These are phyloP conservation scores for Botrytis squamosa DNA, from an alignment of 2,329 filamentous ascomycete species.

Conservation along the genomic window DNA sequence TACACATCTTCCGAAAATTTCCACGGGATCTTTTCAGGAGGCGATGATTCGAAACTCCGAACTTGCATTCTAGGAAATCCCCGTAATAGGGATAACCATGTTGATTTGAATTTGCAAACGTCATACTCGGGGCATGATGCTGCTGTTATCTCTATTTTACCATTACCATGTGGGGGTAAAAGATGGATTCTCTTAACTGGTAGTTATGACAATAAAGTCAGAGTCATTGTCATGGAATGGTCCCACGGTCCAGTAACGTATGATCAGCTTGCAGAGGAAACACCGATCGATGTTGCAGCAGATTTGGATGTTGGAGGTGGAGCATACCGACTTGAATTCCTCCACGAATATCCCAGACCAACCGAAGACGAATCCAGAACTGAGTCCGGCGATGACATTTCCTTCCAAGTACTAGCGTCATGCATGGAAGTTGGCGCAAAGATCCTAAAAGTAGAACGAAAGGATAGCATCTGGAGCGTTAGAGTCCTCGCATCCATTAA, in stretches of 20 bases:
- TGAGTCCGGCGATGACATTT: conserved; percentile 25
- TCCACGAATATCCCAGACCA: conserved; percentile 40
- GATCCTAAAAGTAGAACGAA: conserved; percentile 52
- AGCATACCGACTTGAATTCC: conserved; percentile 81
- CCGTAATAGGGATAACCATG: not conserved
- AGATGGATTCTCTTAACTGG: conserved; percentile 71
- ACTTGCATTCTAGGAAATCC: conserved; percentile 13
- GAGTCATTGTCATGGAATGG: conserved; percentile 56
- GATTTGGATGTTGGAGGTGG: conserved; percentile 65
- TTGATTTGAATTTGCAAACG: conserved; percentile 10
- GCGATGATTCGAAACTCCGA: conserved; percentile 58
- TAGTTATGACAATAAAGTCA: conserved; percentile 84
- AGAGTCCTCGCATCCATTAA: conserved; percentile 46
- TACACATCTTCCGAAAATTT: not conserved
- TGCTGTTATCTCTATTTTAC: conserved; percentile 84
- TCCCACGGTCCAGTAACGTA: not conserved
- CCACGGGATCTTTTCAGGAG: conserved; percentile 48
- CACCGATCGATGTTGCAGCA: conserved; percentile 6
- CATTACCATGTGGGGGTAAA: conserved; percentile 51
- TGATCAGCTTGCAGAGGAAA: conserved; percentile 42
- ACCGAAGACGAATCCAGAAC: not conserved
- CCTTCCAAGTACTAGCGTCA: conserved; percentile 67
- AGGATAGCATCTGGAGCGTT: conserved; percentile 55
- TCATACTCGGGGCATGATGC: conserved; percentile 63
- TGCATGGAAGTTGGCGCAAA: conserved; percentile 90